Base-by-base conservation (phyloP, 208 protist genomes). In the Wallacemonas sp. region DNA sequence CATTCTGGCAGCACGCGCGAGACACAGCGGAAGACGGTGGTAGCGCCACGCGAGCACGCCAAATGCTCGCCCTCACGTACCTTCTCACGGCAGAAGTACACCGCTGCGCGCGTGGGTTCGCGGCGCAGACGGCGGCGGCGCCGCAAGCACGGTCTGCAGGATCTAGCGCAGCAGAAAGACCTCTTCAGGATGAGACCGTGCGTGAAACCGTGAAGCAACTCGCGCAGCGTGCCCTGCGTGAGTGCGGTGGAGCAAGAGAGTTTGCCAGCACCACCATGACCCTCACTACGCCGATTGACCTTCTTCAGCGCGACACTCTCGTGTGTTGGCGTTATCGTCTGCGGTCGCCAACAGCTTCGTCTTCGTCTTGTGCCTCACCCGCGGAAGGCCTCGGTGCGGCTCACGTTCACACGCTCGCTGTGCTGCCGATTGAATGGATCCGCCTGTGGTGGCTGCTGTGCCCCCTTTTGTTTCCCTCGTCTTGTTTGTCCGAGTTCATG, bases 391-490 rank as follows among this genome's bases (percentile, higher is more conserved):
- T n/a, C n/a, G n/a, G n/a, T n/a, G n/a, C n/a, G n/a, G n/a, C n/a
- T n/a, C n/a, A n/a, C n/a, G n/a, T n/a, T n/a, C n/a, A n/a, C n/a
- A n/a, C n/a, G 22, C n/a, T 86, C 4, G 64, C 78, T 11, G 47
- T 82, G 15, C 58, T 91, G 21, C 79, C 80, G 11, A 41, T 77
- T 42, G 36, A 73, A 19, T 75, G 64, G 58, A 72, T 91, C 60
- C 67, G 80, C 0, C 44, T 91, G 66, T 91, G 85, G 85, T 49
- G 79, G 44, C 46, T 80, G 11, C 60, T 91, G 22, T 80, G 79
- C 22, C 75, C 58, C 1, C 59, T 74, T 17, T 38, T 91, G 21
- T 91, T 91, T 47, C 79, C 75, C 33, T 70, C 55, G 27, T 70
- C 67, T 30, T 58, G 51, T 21, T 38, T 58, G 51, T 14, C 51